A percentile compares a stretch with the other conserved stretches of the same genome.
Conservation (phyloP, 2,329 filamentous ascomycete genomes). For the Microthyrium microscopicum region DNA sequence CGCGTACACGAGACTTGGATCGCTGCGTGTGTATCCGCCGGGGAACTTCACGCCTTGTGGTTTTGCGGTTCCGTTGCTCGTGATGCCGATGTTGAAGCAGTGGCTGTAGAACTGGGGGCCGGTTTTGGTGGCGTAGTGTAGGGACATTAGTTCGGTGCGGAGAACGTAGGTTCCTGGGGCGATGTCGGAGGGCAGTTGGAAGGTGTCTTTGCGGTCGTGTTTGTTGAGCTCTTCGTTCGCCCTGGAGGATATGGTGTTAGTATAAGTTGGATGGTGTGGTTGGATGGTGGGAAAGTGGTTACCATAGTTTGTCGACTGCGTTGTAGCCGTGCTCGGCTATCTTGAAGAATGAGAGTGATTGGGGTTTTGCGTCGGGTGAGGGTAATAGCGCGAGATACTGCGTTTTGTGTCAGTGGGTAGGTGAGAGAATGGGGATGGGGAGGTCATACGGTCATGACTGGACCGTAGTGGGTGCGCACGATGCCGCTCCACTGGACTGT, state of each 20-base stretch:
- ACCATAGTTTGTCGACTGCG: background rate
- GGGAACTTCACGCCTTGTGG: slow-evolving; percentile 4
- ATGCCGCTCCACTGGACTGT: slow-evolving; percentile 6
- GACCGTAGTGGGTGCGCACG: slow-evolving; percentile 5
- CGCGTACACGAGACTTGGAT: background rate
- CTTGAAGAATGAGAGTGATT: slow-evolving; percentile 4
- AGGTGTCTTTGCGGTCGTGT: background rate
- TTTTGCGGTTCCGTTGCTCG: slow-evolving; percentile 1
- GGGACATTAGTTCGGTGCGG: background rate
- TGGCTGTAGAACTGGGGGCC: slow-evolving; percentile 5
- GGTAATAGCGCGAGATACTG: background rate
- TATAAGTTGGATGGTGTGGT: too few species aligned
- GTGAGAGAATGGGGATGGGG: too few species aligned
- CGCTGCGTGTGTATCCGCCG: slow-evolving; percentile 1
- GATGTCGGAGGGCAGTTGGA: slow-evolving; percentile 1
- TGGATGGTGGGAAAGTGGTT: too few species aligned
- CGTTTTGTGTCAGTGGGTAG: too few species aligned
- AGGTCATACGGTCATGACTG: background rate
- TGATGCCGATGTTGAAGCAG: slow-evolving; percentile 6
- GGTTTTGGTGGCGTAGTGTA: slow-evolving; percentile 13
- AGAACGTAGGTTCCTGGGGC: slow-evolving; percentile 2
- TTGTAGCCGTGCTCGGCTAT: slow-evolving; percentile 3
- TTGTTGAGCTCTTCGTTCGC: slow-evolving; percentile 4
- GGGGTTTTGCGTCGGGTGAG: slow-evolving; percentile 3
- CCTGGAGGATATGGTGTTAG: too few species aligned